Conservation (phyloP, 2,329 filamentous ascomycete species). For the Rutstroemia sp. region DNA sequence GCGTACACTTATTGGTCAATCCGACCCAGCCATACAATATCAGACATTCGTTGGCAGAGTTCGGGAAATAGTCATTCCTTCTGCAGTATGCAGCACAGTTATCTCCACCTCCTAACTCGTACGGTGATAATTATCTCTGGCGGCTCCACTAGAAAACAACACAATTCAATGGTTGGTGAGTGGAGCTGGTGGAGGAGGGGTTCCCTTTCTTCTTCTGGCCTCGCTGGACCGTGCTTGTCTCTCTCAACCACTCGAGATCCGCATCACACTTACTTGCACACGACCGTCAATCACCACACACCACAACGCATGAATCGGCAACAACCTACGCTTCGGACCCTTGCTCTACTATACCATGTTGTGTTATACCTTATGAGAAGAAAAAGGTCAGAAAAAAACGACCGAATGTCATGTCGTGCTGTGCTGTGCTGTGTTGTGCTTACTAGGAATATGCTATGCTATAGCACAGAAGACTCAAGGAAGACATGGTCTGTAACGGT, state of each 20-base stretch:
- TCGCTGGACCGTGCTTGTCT: no score
- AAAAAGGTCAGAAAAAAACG: constrained; percentile 30
- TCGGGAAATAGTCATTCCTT: no score
- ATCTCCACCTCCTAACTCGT: not conserved
- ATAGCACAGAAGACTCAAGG: not conserved
- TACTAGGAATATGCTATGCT: not conserved
- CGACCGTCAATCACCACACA: no score
- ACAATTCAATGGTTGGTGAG: not conserved
- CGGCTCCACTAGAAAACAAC: not conserved
- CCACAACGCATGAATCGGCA: constrained; percentile 47
- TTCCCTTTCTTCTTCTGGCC: not conserved
- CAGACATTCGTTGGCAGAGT: no score
- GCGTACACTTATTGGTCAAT: no score
- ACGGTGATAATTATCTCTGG: not conserved
- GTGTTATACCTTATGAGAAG: constrained; percentile 32
- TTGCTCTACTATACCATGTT: constrained; percentile 29
- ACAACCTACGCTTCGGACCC: constrained; percentile 28
- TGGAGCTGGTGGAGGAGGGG: not conserved
- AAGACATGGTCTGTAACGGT: not conserved
- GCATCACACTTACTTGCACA: constrained; percentile 32
- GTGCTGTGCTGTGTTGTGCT: not conserved
- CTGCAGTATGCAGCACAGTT: not conserved
- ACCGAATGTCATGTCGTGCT: not conserved
- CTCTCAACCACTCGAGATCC: constrained; percentile 1
- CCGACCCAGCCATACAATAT: no score